phyloP scores from a whole-genome alignment of 495 filamentous ascomycete species.

The Beverwykella pulmonaria region DNA sequence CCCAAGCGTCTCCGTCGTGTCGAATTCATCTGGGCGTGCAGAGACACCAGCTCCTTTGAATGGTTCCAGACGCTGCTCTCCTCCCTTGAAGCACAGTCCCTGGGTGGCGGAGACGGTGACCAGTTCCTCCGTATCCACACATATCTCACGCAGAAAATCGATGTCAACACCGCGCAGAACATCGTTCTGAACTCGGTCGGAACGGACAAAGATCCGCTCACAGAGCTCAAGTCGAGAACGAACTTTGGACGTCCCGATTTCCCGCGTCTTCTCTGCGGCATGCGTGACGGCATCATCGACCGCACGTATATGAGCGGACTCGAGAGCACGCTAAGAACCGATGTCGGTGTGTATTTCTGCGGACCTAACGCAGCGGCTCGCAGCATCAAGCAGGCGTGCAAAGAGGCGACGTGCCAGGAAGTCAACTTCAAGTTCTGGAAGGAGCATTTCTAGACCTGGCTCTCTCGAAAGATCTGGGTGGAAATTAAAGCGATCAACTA shows the following conservation, averaged over 20 bases:
- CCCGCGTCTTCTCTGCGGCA: conserved; percentile 72
- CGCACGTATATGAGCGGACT: conserved; percentile 82
- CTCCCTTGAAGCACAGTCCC: conserved; percentile 85
- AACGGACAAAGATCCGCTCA: conserved; percentile 82
- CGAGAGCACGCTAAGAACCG: conserved; percentile 69
- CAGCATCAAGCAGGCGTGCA: conserved; percentile 81
- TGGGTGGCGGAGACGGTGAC: conserved; percentile 62
- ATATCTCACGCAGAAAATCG: conserved; percentile 91
- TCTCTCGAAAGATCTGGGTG: not conserved
- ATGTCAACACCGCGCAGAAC: conserved; percentile 89
- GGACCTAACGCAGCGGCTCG: conserved; percentile 79
- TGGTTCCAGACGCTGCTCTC: conserved; percentile 97
- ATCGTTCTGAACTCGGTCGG: conserved; percentile 96
- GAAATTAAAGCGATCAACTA: not conserved
- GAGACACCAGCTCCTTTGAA: conserved; percentile 92
- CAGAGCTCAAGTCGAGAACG: conserved; percentile 83
- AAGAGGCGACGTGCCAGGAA: conserved; percentile 67
- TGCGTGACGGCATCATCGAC: conserved; percentile 85
- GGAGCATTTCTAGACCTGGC: conserved; percentile 67
- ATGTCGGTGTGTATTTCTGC: conserved; percentile 98
- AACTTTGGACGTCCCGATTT: conserved; percentile 98
- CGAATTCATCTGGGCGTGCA: conserved; percentile 99
- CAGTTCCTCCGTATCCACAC: conserved; percentile 99
- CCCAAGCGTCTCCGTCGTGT: conserved; percentile 87
- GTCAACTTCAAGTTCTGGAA: conserved; percentile 99